A percentile compares a stretch with the other conserved stretches of the same genome.
These are phyloP conservation scores for Triticum turgidum DNA, from an alignment of 176 grass and related monocot species.

Conservation along the genomic window DNA sequence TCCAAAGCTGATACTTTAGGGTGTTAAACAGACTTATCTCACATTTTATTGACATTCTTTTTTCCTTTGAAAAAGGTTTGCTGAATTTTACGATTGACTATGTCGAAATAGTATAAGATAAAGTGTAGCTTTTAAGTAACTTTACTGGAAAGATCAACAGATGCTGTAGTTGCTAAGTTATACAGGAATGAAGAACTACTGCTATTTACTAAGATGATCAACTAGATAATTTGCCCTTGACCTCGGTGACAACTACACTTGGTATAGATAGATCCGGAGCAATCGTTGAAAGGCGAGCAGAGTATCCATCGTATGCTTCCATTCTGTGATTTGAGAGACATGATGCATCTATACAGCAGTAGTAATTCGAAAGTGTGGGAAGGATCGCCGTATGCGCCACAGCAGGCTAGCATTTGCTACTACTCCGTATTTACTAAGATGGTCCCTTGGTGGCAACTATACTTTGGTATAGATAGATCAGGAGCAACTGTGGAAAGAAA, in stretches of 20 bases:
- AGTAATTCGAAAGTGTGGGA: background rate
- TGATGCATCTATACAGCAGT: background rate
- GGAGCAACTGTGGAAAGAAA: background rate
- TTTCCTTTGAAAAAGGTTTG: background rate
- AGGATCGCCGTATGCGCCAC: background rate
- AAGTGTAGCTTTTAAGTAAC: background rate
- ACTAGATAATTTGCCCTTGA: background rate
- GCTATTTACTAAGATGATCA: background rate
- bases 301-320: background rate
- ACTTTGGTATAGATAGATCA: background rate
- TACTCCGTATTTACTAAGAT: background rate
- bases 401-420: background rate
- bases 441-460: background rate
- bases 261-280: background rate
- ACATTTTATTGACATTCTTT: background rate
- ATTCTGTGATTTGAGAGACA: background rate
- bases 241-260: background rate
- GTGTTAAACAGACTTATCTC: too few species aligned
- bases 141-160: background rate
- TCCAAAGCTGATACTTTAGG: too few species aligned
- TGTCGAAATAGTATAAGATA: background rate
- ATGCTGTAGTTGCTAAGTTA: background rate
- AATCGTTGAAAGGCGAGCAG: background rate
- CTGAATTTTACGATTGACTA: background rate
- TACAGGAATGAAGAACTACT: background rate